Conservation (phyloP, 179 eudicot species). For the Carnegiea gigantea region DNA sequence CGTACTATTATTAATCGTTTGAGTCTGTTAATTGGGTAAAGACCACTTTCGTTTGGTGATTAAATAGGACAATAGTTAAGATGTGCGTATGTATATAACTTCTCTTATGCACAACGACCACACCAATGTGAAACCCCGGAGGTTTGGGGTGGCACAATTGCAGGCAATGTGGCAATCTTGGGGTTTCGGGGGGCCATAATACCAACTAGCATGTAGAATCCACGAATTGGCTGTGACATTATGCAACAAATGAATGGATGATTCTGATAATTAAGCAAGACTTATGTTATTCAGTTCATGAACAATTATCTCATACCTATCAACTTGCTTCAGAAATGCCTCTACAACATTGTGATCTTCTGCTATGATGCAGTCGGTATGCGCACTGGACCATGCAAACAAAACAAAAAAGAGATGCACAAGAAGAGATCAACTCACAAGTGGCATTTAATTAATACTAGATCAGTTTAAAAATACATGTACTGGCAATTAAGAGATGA, state of each 20-base stretch:
- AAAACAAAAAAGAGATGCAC: background rate
- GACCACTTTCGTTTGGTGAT: too few relatives aligned
- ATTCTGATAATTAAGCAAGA: background rate
- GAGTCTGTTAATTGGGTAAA: too few relatives aligned
- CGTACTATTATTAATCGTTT: too few relatives aligned
- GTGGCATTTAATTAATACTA: background rate
- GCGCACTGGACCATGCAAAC: slow-evolving; percentile 58
- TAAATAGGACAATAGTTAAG: too few relatives aligned
- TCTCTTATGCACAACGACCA: too few relatives aligned
- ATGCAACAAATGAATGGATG: background rate
- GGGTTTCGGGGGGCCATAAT: too few relatives aligned
- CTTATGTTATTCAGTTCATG: background rate
- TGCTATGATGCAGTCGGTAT: slow-evolving; percentile 81
- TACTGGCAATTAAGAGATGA: background rate
- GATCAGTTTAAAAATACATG: background rate
- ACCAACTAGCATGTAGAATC: too few relatives aligned
- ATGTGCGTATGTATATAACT: too few relatives aligned
- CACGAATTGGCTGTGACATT: too few relatives aligned
- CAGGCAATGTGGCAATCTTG: too few relatives aligned
- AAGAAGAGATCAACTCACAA: background rate
- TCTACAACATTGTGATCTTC: slow-evolving; percentile 71
- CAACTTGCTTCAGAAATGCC: slow-evolving; percentile 71
- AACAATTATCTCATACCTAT: slow-evolving; percentile 49
- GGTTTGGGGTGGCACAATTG: too few relatives aligned
- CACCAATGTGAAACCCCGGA: too few relatives aligned